Conservation (phyloP, 176 grass and related monocot species). For the Coix lacrymajobi region DNA sequence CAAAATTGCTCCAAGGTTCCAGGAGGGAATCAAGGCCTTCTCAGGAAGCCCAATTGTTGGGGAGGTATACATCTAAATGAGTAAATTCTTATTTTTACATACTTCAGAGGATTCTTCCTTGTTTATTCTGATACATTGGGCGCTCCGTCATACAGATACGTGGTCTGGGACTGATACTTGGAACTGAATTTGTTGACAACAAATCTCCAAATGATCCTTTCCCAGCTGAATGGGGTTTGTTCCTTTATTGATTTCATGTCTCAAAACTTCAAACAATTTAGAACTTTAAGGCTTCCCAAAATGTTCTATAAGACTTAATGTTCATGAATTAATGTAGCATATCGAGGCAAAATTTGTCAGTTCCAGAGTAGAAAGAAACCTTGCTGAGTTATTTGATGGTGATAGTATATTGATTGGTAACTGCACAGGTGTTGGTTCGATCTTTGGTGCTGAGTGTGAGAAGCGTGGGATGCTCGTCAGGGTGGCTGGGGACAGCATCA, state of each 20-base stretch:
- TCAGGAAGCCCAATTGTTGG: conserved; percentile 79
- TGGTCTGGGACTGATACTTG: conserved; percentile 78
- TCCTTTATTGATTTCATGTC: not conserved
- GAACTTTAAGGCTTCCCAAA: not conserved
- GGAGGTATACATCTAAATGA: conserved; percentile 38
- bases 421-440: conserved; percentile 83
- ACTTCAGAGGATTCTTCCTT: not conserved
- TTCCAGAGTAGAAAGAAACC: not conserved
- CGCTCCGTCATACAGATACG: conserved; percentile 44
- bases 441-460: conserved; percentile 86
- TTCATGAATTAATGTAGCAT: not conserved
- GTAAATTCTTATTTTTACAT: not conserved
- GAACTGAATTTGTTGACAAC: conserved; percentile 86
- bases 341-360: not conserved
- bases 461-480: conserved; percentile 86
- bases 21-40: conserved; percentile 83
- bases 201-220: conserved; percentile 86
- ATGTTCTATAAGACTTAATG: not conserved
- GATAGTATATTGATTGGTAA: not conserved
- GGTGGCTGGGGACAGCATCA: conserved; percentile 88
- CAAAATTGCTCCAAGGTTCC: conserved; percentile 59
- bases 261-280: not conserved
- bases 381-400: not conserved
- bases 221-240: conserved; percentile 86
- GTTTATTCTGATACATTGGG: not conserved